These are phyloP conservation scores for Coemansia sp. DNA, from an alignment of 192 early-diverging fungal genomes.

Conservation along the genomic window DNA sequence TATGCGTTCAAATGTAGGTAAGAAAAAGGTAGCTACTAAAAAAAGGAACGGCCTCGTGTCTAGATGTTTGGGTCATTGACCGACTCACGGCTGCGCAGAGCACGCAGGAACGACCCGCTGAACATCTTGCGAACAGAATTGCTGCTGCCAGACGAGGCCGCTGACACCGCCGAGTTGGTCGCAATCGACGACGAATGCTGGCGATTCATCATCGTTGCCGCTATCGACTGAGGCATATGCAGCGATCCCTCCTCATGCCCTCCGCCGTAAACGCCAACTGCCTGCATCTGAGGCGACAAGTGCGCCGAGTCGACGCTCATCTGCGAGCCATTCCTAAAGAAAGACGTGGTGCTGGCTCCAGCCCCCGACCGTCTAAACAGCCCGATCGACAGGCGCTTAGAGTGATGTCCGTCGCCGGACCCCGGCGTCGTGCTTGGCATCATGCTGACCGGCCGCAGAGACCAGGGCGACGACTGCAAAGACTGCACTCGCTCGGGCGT, in stretches of 20 bases:
- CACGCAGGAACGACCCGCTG: constrained; percentile 45
- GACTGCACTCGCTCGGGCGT: constrained; percentile 31
- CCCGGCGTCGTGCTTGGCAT: constrained; percentile 22
- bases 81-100: constrained; percentile 47
- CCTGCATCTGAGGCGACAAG: constrained; percentile 12
- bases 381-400: constrained; percentile 47
- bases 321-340: constrained; percentile 36
- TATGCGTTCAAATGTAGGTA: too few species aligned
- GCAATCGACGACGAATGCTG: constrained; percentile 14
- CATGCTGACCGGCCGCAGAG: constrained; percentile 44
- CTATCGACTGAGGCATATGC: constrained; percentile 23
- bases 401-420: constrained; percentile 7
- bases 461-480: constrained; percentile 35
- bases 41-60: too few species aligned
- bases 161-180: constrained; percentile 14
- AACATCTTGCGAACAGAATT: constrained; percentile 50
- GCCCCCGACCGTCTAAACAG: constrained; percentile 30
- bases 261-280: constrained; percentile 4
- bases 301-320: constrained; percentile 28
- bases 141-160: constrained; percentile 17
- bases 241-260: constrained; percentile 5
- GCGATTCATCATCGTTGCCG: constrained; percentile 25
- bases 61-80: constrained; percentile 30
- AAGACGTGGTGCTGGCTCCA: constrained; percentile 28
- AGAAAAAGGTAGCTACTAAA: too few species aligned